Conservation (phyloP, 2,329 filamentous ascomycete genomes). For the Hypoxylon sp. region DNA sequence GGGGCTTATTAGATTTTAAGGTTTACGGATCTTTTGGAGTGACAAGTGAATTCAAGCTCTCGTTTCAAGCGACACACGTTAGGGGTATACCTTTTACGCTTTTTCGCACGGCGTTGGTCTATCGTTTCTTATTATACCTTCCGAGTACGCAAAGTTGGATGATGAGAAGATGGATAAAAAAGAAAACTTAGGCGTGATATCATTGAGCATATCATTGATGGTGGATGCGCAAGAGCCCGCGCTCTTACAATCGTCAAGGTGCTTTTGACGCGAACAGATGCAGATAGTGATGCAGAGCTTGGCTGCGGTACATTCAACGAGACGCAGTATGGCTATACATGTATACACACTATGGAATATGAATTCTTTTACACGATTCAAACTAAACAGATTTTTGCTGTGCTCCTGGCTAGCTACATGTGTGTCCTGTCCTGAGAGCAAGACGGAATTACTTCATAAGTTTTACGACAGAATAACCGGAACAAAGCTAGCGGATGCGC, state of each 20-base stretch:
- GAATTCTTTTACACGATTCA: constrained; percentile 15
- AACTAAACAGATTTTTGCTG: neutral
- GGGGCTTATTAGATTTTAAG: constrained; percentile 31
- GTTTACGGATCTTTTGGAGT: neutral
- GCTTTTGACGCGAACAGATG: neutral
- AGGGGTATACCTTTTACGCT: constrained; percentile 20
- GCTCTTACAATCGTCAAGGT: neutral
- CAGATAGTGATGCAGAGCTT: neutral
- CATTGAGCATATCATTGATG: neutral
- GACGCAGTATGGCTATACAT: constrained; percentile 7
- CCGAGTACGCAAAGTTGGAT: neutral
- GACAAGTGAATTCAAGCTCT: neutral
- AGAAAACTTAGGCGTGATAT: neutral
- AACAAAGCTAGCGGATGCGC: neutral
- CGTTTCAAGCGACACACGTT: constrained; percentile 2
- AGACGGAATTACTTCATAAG: neutral
- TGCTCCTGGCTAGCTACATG: neutral
- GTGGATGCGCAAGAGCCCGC: neutral
- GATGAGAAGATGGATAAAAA: neutral
- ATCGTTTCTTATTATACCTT: constrained; percentile 9
- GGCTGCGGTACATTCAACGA: neutral
- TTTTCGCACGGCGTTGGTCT: constrained; percentile 28
- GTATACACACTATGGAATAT: constrained; percentile 29
- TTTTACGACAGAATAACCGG: neutral
- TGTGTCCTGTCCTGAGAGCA: neutral